phyloP scores from a whole-genome alignment of 176 grass and related monocot species.

The Raddia guianensis region DNA sequence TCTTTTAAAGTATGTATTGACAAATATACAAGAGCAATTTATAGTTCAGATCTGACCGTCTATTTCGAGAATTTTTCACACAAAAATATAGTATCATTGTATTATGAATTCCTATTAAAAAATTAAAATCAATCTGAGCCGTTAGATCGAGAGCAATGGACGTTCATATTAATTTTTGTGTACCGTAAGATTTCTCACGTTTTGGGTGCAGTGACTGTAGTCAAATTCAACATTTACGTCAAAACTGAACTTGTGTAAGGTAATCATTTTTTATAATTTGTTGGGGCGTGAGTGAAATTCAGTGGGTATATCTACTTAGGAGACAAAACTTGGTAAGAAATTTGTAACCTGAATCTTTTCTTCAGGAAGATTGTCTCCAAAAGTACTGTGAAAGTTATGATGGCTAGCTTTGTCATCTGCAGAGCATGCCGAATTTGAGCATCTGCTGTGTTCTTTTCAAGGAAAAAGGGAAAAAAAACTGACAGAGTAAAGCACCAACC shows the following conservation, averaged over 20 bases:
- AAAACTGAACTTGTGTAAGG: background rate
- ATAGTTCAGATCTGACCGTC: no score
- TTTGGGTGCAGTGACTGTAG: background rate
- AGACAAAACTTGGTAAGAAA: background rate
- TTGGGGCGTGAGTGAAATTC: background rate
- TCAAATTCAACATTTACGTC: background rate
- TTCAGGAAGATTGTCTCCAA: slow-evolving; percentile 94
- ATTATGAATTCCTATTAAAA: no score
- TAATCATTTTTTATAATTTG: background rate
- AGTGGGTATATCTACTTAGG: slow-evolving; percentile 8
- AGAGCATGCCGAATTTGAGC: slow-evolving; percentile 34
- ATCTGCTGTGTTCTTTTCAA: slow-evolving; percentile 27
- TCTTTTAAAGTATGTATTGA: no score
- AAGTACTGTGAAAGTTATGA: slow-evolving; percentile 98
- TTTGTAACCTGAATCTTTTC: slow-evolving; percentile 91
- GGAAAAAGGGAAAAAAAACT: background rate
- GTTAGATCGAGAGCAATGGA: no score
- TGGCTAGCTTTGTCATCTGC: slow-evolving; percentile 99
- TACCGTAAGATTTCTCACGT: no score
- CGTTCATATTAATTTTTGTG: no score
- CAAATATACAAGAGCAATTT: no score
- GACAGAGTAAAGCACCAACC: slow-evolving; percentile 34
- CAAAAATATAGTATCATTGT: no score
- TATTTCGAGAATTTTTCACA: no score
- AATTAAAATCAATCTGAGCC: no score